Evolutionary conservation across 768 basidiomycete species (phyloP), one percentile per base, ranked within the genome.

Genomic region (Boletus patriciae): DNA sequence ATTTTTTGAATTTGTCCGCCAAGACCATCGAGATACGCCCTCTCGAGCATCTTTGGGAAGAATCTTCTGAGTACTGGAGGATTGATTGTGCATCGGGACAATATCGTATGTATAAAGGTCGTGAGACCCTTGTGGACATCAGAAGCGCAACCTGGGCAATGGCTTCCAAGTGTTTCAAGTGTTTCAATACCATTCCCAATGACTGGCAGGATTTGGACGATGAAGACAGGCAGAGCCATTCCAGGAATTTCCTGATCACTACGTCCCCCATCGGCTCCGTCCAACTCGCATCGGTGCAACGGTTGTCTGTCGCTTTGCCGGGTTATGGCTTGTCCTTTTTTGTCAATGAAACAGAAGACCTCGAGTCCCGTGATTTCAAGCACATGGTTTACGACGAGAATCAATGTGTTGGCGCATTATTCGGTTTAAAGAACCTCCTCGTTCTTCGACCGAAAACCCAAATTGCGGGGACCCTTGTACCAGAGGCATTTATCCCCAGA

Each of bases 391-490:
- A 79, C 11, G 77, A 79, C 38, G 12, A 50, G 6, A 41, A 66
- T 34, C 80, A 80, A 54, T 75, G 66, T 0, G 59, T 65, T 11
- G 77, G 76, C 1, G 72, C 78, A 2, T 65, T 82, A 60, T 66
- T 77, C 41, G 81, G 81, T 11, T 58, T 82, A 41, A 29, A 37
- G 8, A 68, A 54, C 29, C 72, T 65, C 43, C 73, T 77, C 41
- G 67, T 80, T 8, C 13, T 43, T 29, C 44, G 27, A 12, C 27
- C 27, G 9, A 45, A n/a, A 9, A 19, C 16, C 12, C 44, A 29
- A 3, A 11, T n/a, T 29, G 18, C 7, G 27, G 44, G 19, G 2
- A 9, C 15, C 16, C 18, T 45, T 15, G 10, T 45, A 2, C 27
- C 25, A 18, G 19, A 16, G 25, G 2, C 5, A 4, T 6, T 45